Percentiles rank a stretch among this genome's conserved stretches.
These are phyloP conservation scores for Gossypioides kirkii DNA, from an alignment of 345 rosid genomes.

Conservation along the genomic window DNA sequence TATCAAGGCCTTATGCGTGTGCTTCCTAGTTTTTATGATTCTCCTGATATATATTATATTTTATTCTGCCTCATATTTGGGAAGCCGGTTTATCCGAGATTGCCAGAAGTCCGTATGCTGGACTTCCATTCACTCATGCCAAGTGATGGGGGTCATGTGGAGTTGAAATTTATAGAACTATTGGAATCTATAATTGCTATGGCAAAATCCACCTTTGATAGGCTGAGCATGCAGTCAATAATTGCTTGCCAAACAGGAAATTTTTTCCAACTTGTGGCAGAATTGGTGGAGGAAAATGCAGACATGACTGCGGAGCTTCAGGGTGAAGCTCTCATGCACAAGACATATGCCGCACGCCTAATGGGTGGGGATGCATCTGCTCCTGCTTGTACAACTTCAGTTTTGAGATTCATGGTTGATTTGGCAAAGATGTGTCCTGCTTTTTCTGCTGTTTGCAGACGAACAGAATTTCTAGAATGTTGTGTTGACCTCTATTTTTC, in stretches of 20 bases:
- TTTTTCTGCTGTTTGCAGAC: slow-evolving; percentile 89
- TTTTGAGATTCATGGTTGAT: slow-evolving; percentile 98
- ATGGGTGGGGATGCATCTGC: slow-evolving; percentile 99
- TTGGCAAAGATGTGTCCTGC: slow-evolving; percentile 94
- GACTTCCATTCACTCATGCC: slow-evolving; percentile 98
- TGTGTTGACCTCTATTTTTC: slow-evolving; percentile 94
- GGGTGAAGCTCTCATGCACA: slow-evolving; percentile 99
- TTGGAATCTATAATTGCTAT: slow-evolving; percentile 88
- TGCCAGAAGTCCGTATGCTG: slow-evolving; percentile 98
- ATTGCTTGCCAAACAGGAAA: slow-evolving; percentile 87
- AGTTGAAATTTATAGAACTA: slow-evolving; percentile 85
- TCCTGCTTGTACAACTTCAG: slow-evolving; percentile 95
- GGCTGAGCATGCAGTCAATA: slow-evolving; percentile 78
- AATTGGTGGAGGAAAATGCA: slow-evolving; percentile 86
- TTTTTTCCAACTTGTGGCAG: slow-evolving; percentile 87
- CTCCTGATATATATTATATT: slow-evolving; percentile 96
- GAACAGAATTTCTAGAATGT: slow-evolving; percentile 83
- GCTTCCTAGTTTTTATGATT: slow-evolving; percentile 93
- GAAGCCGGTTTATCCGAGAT: slow-evolving; percentile 92
- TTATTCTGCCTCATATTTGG: slow-evolving; percentile 92
- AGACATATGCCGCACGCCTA: slow-evolving; percentile 96
- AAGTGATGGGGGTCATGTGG: slow-evolving; percentile 69
- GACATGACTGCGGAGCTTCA: slow-evolving; percentile 97
- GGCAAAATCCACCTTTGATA: slow-evolving; percentile 94
- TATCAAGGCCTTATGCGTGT: slow-evolving; percentile 84